Conservation (phyloP, 148 eudicot species). For the Simmondsia chinensis region DNA sequence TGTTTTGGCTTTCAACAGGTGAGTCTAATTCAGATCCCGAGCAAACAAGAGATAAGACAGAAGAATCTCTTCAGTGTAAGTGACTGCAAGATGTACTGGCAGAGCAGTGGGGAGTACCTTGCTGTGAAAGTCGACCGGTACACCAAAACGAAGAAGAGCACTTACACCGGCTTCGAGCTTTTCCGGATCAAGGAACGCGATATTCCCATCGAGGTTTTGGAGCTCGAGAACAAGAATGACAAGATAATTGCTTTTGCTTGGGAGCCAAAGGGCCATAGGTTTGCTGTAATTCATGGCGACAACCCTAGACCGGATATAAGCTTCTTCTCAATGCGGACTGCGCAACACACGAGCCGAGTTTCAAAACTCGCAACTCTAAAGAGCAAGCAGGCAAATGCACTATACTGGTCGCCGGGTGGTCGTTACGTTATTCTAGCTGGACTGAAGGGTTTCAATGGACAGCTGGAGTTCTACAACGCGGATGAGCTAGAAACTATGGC, state of each 20-base stretch:
- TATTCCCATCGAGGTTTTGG: constrained; percentile 89
- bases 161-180: constrained; percentile 94
- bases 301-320: constrained; percentile 86
- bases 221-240: constrained; percentile 93
- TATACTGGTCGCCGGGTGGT: constrained; percentile 92
- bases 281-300: constrained; percentile 92
- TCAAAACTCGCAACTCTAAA: constrained; percentile 80
- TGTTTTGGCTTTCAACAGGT: constrained; percentile 34
- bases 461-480: constrained; percentile 82
- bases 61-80: constrained; percentile 94
- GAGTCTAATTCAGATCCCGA: constrained; percentile 83
- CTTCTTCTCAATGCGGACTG: constrained; percentile 71
- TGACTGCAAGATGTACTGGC: constrained; percentile 99
- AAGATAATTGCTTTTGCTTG: constrained; percentile 96
- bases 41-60: constrained; percentile 85
- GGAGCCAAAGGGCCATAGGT: constrained; percentile 98
- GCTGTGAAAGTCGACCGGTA: constrained; percentile 90
- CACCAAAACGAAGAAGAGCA: constrained; percentile 94
- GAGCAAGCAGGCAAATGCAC: constrained; percentile 91
- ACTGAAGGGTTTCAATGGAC: constrained; percentile 88
- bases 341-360: constrained; percentile 56
- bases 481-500: constrained; percentile 99
- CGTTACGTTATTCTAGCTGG: constrained; percentile 77
- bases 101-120: constrained; percentile 88
- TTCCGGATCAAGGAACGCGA: constrained; percentile 93